Evolutionary conservation across 768 basidiomycete genomes (phyloP), one percentile per base, ranked within the genome.

Genomic region (Pisolithus marmoratus): DNA sequence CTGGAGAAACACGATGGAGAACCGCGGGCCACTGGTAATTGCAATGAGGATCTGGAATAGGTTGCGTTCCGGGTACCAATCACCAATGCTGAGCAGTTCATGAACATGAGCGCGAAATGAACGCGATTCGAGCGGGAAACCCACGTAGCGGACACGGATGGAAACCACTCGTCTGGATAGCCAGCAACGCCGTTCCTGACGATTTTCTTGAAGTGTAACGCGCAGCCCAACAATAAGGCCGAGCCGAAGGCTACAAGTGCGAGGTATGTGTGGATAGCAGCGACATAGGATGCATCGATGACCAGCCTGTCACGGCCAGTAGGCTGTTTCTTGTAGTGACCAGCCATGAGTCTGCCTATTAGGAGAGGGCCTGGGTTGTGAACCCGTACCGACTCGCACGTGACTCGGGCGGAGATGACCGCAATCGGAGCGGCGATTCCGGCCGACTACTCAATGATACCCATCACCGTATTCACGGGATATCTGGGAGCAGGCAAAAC

Each of bases 391-490:
- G n/a, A n/a, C n/a, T n/a, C n/a, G n/a, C 46, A 48, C 46, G 46
- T 48, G 46, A 34, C 46, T 48, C 17, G 14, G 31, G 31, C 11
- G 12, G 31, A 27, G 27, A 27, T 27, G 27, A 34, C 12, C 31
- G 26, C 26, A 8, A 27, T 27, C 26, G 26, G 26, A 27, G 8
- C 5, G 26, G 26, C n/a, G n/a, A n/a, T n/a, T n/a, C n/a, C n/a
- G n/a, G n/a, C n/a, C n/a, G n/a, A n/a, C n/a, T n/a, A n/a, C n/a
- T n/a, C 24, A 7, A 19, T 12, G 40, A 94, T 93, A 58, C 91
- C 92, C 12, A 85, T 96, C 57, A 94, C 94, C 1, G 89, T 94
- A 52, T 92, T 95, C 70, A 97, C 94, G n/a, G 94, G 94, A 15
- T 95, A 92, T 64, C 80, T 93, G 4, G 89, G 87, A 3, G 86